Evolutionary conservation across 2,329 filamentous ascomycete genomes (phyloP).

Genomic region (Aspergillus fumigatus): DNA sequence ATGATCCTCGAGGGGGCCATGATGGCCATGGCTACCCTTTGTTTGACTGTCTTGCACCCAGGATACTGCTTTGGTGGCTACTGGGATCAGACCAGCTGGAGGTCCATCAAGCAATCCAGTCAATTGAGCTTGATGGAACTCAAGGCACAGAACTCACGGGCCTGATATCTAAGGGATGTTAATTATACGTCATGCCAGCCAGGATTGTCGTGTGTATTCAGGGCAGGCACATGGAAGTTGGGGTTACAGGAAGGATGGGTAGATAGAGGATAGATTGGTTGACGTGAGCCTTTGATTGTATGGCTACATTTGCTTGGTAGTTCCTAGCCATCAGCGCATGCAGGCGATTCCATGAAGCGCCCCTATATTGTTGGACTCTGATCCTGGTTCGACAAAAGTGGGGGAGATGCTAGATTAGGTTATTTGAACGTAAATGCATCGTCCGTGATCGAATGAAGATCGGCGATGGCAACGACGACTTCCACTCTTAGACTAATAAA

Average conservation of each 20-base stretch:
- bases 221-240: background rate
- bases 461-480: conserved; percentile 44
- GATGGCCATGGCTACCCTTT: conserved; percentile 44
- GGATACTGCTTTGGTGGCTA: conserved; percentile 13
- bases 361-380: too few relatives aligned
- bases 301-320: too few relatives aligned
- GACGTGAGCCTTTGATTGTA: too few relatives aligned
- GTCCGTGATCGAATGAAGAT: conserved; percentile 43
- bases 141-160: background rate
- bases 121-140: background rate
- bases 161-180: background rate
- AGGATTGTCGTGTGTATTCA: background rate
- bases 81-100: background rate
- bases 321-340: too few relatives aligned
- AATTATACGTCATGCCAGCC: too few relatives aligned
- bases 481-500: conserved; percentile 45
- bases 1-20: conserved; percentile 51
- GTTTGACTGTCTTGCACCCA: conserved; percentile 46
- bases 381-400: too few relatives aligned
- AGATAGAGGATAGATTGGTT: too few relatives aligned
- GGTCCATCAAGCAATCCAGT: background rate
- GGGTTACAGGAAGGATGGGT: too few relatives aligned
- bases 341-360: too few relatives aligned
- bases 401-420: too few relatives aligned
- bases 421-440: conserved; percentile 25